Conservation (phyloP, 192 early-diverging fungal species). For the Anaeromyces robustus region DNA sequence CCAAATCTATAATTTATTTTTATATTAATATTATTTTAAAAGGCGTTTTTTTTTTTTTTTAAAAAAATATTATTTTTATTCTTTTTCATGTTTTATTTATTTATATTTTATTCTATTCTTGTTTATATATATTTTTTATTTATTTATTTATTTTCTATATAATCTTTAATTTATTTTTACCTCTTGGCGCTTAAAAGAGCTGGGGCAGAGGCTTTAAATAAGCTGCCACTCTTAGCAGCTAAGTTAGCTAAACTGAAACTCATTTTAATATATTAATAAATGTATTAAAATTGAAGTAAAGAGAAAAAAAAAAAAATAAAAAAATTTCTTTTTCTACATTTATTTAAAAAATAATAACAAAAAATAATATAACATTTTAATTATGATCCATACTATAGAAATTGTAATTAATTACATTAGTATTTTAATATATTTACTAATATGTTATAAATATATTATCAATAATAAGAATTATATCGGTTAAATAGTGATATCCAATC, state of each 20-base stretch:
- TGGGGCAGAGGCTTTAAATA: neutral
- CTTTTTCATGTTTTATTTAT: too few relatives aligned
- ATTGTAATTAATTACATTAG: neutral
- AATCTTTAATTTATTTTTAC: neutral
- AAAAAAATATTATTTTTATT: too few relatives aligned
- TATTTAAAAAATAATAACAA: neutral
- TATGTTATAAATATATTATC: neutral
- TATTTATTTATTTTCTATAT: neutral
- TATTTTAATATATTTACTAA: neutral
- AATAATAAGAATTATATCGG: neutral
- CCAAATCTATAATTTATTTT: neutral
- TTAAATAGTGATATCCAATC: neutral
- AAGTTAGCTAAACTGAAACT: neutral
- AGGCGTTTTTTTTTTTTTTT: too few relatives aligned
- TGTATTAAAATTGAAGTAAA: neutral
- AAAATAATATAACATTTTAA: neutral
- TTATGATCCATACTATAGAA: too few relatives aligned
- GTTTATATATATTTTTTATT: too few relatives aligned
- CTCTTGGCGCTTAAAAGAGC: neutral
- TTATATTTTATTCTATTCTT: too few relatives aligned
- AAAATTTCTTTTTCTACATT: neutral
- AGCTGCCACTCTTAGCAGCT: neutral
- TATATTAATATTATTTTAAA: neutral
- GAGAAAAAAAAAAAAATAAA: neutral
- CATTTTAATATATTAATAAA: neutral